A percentile compares a stretch with the other conserved stretches of the same genome.
Conservation (phyloP, 2,329 filamentous ascomycete genomes). For the Arachnomyces sp. region DNA sequence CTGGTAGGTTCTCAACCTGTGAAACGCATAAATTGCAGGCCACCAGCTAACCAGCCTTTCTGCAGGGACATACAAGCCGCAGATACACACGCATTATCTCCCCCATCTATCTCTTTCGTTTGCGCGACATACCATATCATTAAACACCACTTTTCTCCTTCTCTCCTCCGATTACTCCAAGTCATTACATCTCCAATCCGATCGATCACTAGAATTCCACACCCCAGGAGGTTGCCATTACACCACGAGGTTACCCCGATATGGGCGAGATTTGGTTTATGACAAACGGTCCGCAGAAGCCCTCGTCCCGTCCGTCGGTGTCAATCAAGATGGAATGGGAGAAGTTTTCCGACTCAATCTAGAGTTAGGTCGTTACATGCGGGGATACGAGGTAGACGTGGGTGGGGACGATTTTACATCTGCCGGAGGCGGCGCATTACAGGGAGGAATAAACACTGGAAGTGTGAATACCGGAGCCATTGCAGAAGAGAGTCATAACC, state of each 20-base stretch:
- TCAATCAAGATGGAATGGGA: constrained; percentile 75
- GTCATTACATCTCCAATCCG: constrained; percentile 84
- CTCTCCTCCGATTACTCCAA: constrained; percentile 90
- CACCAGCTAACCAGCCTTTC: too few relatives aligned
- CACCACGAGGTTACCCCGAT: constrained; percentile 78
- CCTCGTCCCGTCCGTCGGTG: constrained; percentile 75
- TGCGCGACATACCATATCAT: constrained; percentile 78
- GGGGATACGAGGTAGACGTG: constrained; percentile 83
- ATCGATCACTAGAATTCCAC: constrained; percentile 88
- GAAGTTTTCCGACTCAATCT: constrained; percentile 91
- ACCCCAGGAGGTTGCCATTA: constrained; percentile 83
- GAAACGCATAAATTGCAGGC: background rate
- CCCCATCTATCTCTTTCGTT: constrained; percentile 91
- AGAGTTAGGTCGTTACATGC: constrained; percentile 88
- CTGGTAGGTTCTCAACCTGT: constrained; percentile 62
- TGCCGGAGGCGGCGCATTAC: constrained; percentile 62
- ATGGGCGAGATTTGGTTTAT: constrained; percentile 83
- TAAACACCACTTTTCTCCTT: constrained; percentile 86
- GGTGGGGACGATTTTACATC: constrained; percentile 67
- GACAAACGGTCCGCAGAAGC: constrained; percentile 75
- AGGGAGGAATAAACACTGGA: constrained; percentile 77
- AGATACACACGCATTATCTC: constrained; percentile 93
- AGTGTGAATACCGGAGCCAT: constrained; percentile 81
- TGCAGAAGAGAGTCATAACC: constrained; percentile 79
- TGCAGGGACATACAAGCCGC: constrained; percentile 59